These are phyloP conservation scores for Termitomyces sp. DNA, from an alignment of 768 basidiomycete species.

Conservation along the genomic window DNA sequence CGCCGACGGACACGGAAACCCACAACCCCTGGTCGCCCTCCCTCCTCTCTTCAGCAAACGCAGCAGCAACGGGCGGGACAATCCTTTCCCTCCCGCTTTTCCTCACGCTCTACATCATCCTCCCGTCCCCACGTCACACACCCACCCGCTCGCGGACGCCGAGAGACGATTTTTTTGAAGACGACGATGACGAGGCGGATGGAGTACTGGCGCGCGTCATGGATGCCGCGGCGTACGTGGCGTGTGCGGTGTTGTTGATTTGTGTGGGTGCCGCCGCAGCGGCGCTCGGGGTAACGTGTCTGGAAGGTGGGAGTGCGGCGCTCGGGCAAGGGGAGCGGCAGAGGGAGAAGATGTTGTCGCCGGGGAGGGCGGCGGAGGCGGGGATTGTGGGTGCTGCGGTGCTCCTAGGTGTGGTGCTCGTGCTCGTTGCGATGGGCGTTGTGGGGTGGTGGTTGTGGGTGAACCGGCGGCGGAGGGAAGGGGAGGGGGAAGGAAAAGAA, in stretches of 20 bases:
- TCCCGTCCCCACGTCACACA: conserved; percentile 16
- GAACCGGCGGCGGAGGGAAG: background rate
- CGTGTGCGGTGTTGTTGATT: background rate
- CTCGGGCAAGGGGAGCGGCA: background rate
- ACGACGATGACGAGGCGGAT: background rate
- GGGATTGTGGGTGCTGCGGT: conserved; percentile 32
- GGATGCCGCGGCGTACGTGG: background rate
- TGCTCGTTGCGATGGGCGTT: conserved; percentile 11
- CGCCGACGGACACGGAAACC: background rate
- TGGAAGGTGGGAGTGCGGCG: background rate
- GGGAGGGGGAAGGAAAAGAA: background rate
- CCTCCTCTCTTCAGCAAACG: conserved; percentile 29
- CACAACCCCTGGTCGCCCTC: conserved; percentile 19
- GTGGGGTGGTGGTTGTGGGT: conserved; percentile 20
- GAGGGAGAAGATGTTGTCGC: conserved; percentile 22
- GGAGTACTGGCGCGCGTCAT: background rate
- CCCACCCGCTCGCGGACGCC: background rate
- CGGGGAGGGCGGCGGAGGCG: conserved; percentile 29
- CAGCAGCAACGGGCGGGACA: conserved; percentile 32
- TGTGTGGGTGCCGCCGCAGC: background rate
- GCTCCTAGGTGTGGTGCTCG: conserved; percentile 18
- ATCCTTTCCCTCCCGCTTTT: conserved; percentile 34
- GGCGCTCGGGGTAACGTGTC: background rate
- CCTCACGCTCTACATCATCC: conserved; percentile 29
- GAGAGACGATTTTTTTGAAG: conserved; percentile 3